These are phyloP conservation scores for Astragalus glycyphyllos DNA, from an alignment of 306 rosid genomes.

Conservation along the genomic window DNA sequence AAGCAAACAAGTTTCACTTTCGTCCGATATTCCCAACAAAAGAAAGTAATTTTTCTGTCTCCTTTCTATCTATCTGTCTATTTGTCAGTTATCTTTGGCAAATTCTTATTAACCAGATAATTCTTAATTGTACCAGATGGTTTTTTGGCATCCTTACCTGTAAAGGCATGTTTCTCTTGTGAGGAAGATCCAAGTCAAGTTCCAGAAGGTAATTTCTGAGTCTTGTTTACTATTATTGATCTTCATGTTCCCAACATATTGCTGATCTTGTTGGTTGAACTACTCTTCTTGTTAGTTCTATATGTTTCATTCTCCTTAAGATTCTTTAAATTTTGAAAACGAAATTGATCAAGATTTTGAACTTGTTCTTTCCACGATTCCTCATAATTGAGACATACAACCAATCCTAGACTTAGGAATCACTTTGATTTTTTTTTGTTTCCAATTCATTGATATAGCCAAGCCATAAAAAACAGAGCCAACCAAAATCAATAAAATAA, in stretches of 20 bases:
- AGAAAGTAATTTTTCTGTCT: constrained; percentile 65
- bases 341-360: neutral
- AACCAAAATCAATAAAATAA: neutral
- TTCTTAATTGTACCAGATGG: constrained; percentile 55
- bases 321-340: neutral
- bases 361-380: neutral
- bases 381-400: constrained; percentile 2
- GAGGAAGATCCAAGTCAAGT: constrained; percentile 83
- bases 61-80: constrained; percentile 36
- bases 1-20: constrained; percentile 92
- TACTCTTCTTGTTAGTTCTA: constrained; percentile 5
- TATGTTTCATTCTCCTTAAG: neutral
- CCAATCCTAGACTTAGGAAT: neutral
- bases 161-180: constrained; percentile 88
- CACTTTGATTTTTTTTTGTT: neutral
- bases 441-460: neutral
- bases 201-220: constrained; percentile 71
- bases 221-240: constrained; percentile 38
- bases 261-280: constrained; percentile 12
- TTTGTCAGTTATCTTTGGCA: constrained; percentile 34
- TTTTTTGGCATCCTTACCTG: constrained; percentile 58
- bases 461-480: neutral
- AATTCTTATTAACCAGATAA: constrained; percentile 35
- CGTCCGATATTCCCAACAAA: constrained; percentile 74
- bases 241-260: constrained; percentile 30